Conservation (phyloP, 2,329 filamentous ascomycete species). For the Decorospora gaudefroyi region DNA sequence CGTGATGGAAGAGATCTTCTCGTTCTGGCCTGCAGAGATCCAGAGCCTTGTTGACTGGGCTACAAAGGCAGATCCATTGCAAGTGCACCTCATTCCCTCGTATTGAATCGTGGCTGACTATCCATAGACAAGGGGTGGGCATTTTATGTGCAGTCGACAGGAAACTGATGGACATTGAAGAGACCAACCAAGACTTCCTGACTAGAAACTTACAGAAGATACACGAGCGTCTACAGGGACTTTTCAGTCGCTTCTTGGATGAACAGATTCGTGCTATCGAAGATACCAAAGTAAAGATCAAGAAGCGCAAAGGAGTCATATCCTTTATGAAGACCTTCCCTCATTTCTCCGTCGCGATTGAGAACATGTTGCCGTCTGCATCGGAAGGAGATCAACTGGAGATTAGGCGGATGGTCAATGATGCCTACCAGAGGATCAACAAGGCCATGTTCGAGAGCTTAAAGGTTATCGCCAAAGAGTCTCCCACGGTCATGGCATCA, state of each 20-base stretch:
- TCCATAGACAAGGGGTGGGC: slow-evolving; percentile 80
- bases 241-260: slow-evolving; percentile 88
- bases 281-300: slow-evolving; percentile 98
- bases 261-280: slow-evolving; percentile 95
- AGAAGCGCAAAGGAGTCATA: slow-evolving; percentile 96
- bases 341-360: slow-evolving; percentile 77
- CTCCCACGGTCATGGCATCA: slow-evolving; percentile 59
- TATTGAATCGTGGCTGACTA: slow-evolving; percentile 20
- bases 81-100: slow-evolving; percentile 53
- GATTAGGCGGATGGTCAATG: slow-evolving; percentile 77
- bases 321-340: slow-evolving; percentile 94
- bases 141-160: slow-evolving; percentile 80
- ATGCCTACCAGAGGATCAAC: slow-evolving; percentile 85
- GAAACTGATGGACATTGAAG: slow-evolving; percentile 76
- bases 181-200: slow-evolving; percentile 92
- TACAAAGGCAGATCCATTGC: slow-evolving; percentile 77
- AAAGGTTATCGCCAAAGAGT: slow-evolving; percentile 85
- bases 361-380: slow-evolving; percentile 71
- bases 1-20: slow-evolving; percentile 86
- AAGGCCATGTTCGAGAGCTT: slow-evolving; percentile 97
- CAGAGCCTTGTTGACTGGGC: slow-evolving; percentile 84
- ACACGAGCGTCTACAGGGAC: slow-evolving; percentile 71
- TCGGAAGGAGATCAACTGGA: slow-evolving; percentile 61
- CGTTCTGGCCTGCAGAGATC: slow-evolving; percentile 77
- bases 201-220: slow-evolving; percentile 78